Base-by-base conservation (phyloP, 805 yeast genomes). In the Wickerhamiella spandovensis region DNA sequence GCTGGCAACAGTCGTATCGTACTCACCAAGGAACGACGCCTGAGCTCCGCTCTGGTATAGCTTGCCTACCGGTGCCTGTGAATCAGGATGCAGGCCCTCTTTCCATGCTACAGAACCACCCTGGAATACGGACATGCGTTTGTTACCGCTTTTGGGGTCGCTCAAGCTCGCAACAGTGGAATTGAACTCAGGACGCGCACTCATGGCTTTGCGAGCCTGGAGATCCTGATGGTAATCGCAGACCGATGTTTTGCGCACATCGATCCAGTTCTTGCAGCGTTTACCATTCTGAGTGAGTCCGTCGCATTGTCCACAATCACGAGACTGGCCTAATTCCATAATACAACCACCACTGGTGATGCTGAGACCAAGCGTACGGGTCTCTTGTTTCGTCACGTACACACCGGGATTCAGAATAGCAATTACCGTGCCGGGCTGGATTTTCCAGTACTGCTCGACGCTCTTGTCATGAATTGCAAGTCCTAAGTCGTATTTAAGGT, bases 171-270 rank as follows among this genome's bases (percentile, higher is more conserved):
- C 74, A 70, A 53, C 77, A 67, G 15, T 84, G 76, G 63, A 58
- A 46, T 79, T 84, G 49, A 90, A 70, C 63, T 89, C 97, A 70
- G 86, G 76, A 54, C 97, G 69, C 53, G 76, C 72, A n/a, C 79
- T 72, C 20, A 77, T 74, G 0, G 75, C 64, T 44, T 71, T 71
- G 43, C 74, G 72, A 49, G 78, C 69, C 43, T 76, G 71, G 46
- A 72, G 56, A 54, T 85, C 90, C 17, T 74, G 69, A 60, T 89
- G 97, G 58, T 68, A 86, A 25, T 78, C 79, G 64, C 97, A 89
- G 52, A 77, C 73, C 22, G 72, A 74, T 5, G 76, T 67, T 41
- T 69, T 71, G 8, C 73, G 65, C 20, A 62, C 65, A 59, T 87
- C 78, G 3, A 88, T 75, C 41, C 84, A 81, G 5, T 74, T 68